A percentile compares a stretch with the other conserved stretches of the same genome.
phyloP scores from a whole-genome alignment of 495 filamentous ascomycete genomes.

The Neurospora cerealis region DNA sequence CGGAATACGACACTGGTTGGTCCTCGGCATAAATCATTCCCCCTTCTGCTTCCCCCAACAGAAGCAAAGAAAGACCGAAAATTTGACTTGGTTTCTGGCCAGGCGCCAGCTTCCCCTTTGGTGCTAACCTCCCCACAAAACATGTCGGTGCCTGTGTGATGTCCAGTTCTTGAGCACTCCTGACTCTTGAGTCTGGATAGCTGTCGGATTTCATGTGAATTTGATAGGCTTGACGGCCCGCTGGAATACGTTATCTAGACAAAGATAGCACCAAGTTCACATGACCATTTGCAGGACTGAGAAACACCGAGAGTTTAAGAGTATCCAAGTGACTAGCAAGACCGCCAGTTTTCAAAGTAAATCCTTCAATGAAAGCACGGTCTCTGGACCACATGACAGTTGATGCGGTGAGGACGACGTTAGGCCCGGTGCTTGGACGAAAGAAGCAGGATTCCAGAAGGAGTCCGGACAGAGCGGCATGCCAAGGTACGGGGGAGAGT shows the following conservation, averaged over 20 bases:
- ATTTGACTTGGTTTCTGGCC: background rate
- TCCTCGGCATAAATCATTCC: background rate
- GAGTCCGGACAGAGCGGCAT: background rate
- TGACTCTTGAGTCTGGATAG: background rate
- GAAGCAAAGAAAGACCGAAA: background rate
- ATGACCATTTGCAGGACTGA: background rate
- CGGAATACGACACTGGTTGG: background rate
- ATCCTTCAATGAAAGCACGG: background rate
- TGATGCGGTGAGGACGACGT: background rate
- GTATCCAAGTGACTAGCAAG: background rate
- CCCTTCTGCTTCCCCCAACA: background rate
- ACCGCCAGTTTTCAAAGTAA: background rate
- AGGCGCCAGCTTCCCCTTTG: background rate
- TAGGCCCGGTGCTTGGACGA: background rate
- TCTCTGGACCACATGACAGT: background rate
- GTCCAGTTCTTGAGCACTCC: background rate
- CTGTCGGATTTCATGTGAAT: background rate
- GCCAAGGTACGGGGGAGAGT: background rate
- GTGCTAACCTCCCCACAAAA: background rate
- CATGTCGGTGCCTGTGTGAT: background rate
- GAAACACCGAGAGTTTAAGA: background rate
- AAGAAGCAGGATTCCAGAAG: conserved; percentile 1
- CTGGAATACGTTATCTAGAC: background rate
- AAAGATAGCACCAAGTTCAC: background rate
- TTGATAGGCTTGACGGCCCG: background rate